Base-by-base conservation (phyloP, 257 asterid genomes). In the Gentiana macrophylla region DNA sequence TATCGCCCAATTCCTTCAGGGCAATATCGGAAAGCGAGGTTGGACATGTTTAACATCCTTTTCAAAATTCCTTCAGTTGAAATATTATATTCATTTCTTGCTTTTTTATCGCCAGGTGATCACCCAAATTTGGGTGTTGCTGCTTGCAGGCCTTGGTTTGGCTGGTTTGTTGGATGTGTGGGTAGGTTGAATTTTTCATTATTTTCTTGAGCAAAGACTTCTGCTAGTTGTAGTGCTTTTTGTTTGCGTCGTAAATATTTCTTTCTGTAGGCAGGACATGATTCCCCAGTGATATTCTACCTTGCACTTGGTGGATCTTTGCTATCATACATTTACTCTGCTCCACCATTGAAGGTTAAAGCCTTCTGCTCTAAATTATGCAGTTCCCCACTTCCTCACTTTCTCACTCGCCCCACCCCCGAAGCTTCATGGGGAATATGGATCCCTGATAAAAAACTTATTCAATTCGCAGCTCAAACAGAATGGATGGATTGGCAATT, bases 401-500 rank as follows among this genome's bases (percentile, higher is more conserved):
- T 43, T 33, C n/a, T 51, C 36, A 24, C 24, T 24, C 24, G 24
- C 24, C 24, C 24, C 24, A 24, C 24, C 24, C 24, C 24, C 24
- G n/a, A n/a, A 24, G 24, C 1, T 47, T 6, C 32, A 58, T 6
- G 12, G 12, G 24, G 37, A 35, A 37, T 13, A 12, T 7, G 33
- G 32, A 37, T 6, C 3, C 33, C 44, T 35, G 43, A 38, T 9
- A 43, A 12, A 37, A 59, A 1, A 44, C 46, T 53, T 12, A 54
- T 52, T 48, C 62, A 33, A 49, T 46, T 70, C 64, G 76, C 88
- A 91, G 98, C 98, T 91, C 70, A 91, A 91, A 62, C 96, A 87
- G 81, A 87, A 87, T 64, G 96, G 98, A 79, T 91, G 98, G 98
- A 70, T 87, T 44, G 98, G 98, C 67, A 91, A 91, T 76, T 91